These are phyloP conservation scores for Eucalyptus marginata DNA, from an alignment of 345 rosid genomes.

Conservation along the genomic window DNA sequence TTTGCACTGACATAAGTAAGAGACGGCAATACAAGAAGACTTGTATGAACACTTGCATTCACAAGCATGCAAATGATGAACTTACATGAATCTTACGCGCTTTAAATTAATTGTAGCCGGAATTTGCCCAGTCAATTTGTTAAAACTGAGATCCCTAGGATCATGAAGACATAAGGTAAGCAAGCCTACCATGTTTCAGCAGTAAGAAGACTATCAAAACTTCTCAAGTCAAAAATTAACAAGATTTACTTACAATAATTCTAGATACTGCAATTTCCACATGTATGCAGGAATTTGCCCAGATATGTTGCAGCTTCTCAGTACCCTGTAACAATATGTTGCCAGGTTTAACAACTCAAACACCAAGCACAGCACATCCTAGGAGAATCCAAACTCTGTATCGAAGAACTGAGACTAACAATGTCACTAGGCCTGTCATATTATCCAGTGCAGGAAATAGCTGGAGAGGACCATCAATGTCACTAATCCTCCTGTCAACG, in stretches of 20 bases:
- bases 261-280: constrained; percentile 1
- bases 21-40: neutral
- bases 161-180: neutral
- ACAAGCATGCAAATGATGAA: neutral
- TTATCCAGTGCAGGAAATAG: constrained; percentile 15
- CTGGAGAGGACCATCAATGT: constrained; percentile 22
- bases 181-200: too few species aligned
- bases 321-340: constrained; percentile 12
- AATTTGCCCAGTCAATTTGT: constrained; percentile 28
- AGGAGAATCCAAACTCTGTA: neutral
- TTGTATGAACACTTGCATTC: neutral
- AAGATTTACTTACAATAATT: constrained; percentile 1
- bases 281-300: constrained; percentile 12
- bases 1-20: neutral
- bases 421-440: constrained; percentile 8
- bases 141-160: constrained; percentile 47
- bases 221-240: neutral
- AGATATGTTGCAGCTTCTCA: constrained; percentile 25
- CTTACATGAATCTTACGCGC: constrained; percentile 22
- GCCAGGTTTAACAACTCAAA: neutral
- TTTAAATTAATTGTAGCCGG: constrained; percentile 6
- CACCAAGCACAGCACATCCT: neutral
- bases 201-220: neutral
- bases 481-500: constrained; percentile 34
- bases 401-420: constrained; percentile 9